These are phyloP conservation scores for Brassica juncea DNA, from an alignment of 345 rosid species.

Conservation along the genomic window DNA sequence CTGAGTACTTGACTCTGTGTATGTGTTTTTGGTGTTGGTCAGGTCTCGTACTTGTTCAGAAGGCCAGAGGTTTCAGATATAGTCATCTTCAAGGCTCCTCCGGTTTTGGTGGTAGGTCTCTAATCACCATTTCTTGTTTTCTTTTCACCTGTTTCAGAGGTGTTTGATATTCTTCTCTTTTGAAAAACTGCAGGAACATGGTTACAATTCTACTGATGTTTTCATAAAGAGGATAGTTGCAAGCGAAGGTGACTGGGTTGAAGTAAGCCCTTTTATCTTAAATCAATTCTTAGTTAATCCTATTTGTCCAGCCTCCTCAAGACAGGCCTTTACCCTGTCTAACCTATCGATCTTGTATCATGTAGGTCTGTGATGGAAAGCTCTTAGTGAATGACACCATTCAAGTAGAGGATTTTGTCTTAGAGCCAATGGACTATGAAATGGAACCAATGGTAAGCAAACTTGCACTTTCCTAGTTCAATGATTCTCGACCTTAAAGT, in stretches of 20 bases:
- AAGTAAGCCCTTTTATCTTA: slow-evolving; percentile 56
- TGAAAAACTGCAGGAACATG: slow-evolving; percentile 55
- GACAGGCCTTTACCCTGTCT: not conserved
- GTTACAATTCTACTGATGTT: slow-evolving; percentile 63
- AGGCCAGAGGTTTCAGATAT: slow-evolving; percentile 85
- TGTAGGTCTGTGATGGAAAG: slow-evolving; percentile 70
- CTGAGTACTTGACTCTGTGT: not conserved
- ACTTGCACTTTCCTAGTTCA: not conserved
- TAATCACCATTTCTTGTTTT: not conserved
- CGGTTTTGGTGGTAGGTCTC: slow-evolving; percentile 57
- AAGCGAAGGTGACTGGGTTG: slow-evolving; percentile 79
- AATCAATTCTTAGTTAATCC: slow-evolving; percentile 26
- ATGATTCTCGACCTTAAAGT: not conserved
- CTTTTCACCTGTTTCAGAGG: not conserved
- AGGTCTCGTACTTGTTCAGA: slow-evolving; percentile 84
- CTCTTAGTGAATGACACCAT: slow-evolving; percentile 65
- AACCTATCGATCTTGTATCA: slow-evolving; percentile 19
- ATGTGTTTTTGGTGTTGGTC: slow-evolving; percentile 22
- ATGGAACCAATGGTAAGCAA: slow-evolving; percentile 68
- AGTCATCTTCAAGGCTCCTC: slow-evolving; percentile 89
- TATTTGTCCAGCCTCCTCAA: slow-evolving; percentile 1
- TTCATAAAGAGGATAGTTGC: slow-evolving; percentile 94
- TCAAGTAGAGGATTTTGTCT: slow-evolving; percentile 66
- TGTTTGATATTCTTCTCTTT: slow-evolving; percentile 19
- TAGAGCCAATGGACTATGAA: slow-evolving; percentile 73